These are phyloP conservation scores for Camptophora hylomeconis DNA, from an alignment of 2,329 filamentous ascomycete species.

Conservation along the genomic window DNA sequence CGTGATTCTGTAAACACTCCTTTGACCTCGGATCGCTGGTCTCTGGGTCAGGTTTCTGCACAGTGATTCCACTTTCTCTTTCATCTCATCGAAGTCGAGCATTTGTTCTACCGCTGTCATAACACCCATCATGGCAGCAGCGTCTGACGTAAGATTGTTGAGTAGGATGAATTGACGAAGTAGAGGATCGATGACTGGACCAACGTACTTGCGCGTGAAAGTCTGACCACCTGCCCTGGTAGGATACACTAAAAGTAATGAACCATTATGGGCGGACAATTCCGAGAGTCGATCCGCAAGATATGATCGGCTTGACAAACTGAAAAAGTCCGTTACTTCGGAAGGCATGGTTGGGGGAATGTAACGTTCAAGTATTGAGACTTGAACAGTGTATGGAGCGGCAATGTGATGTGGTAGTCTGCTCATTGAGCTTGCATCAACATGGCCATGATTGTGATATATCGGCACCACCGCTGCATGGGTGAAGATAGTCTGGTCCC, in stretches of 20 bases:
- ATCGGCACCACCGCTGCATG: conserved; percentile 47
- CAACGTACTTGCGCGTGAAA: conserved; percentile 47
- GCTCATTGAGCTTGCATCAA: conserved; percentile 14
- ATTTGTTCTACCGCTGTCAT: conserved; percentile 42
- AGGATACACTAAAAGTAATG: conserved; percentile 50
- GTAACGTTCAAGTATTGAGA: conserved; percentile 51
- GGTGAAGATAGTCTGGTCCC: conserved; percentile 41
- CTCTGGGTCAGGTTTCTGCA: conserved; percentile 24
- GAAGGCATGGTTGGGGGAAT: conserved; percentile 48
- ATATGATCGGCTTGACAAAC: conserved; percentile 39
- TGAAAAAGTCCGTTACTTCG: conserved; percentile 48
- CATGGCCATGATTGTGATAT: conserved; percentile 41
- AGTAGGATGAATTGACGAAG: conserved; percentile 46
- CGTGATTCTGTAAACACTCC: conserved; percentile 31
- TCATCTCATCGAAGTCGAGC: conserved; percentile 41
- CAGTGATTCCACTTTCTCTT: conserved; percentile 26
- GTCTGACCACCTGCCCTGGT: conserved; percentile 43
- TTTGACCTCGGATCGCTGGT: conserved; percentile 18
- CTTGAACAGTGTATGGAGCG: conserved; percentile 45
- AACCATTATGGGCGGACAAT: conserved; percentile 42
- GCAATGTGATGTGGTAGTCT: conserved; percentile 28
- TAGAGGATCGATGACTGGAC: conserved; percentile 47
- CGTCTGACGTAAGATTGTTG: conserved; percentile 44
- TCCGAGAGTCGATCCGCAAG: conserved; percentile 49
- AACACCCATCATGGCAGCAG: conserved; percentile 40